Base-by-base conservation (phyloP, 805 yeast species). In the Yarrowia sp. region DNA sequence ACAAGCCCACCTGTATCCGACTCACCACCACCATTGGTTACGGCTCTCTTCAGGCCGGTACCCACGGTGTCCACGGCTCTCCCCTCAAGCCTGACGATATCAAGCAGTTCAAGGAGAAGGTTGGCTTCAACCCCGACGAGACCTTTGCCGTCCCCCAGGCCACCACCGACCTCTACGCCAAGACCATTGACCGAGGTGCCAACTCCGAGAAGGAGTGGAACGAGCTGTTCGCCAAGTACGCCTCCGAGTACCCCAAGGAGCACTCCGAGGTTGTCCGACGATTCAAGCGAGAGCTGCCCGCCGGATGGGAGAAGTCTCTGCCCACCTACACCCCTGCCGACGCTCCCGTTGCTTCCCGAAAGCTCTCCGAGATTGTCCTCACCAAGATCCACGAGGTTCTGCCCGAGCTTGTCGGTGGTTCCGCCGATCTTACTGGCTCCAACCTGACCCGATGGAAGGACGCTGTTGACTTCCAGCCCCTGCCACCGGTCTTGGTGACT, bases 291-390 rank as follows among this genome's bases (percentile, higher is more conserved):
- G 69, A 73, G 52, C 64, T 75, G 97, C 99, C 78, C 56, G 84
- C 76, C 48, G 86, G 83, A 73, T 92, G 98, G 97, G 87, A 83
- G 73, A 77, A 84, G 72, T 73, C 78, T 66, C 84, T 93, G 74
- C 99, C 99, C 72, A 76, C 80, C 46, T 95, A 87, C 85, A 85
- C 87, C 63, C 82, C 96, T 66, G 71, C 75, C 35, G 99, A 93
- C 80, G 78, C 82, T 71, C 87, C 71, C 44, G 74, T 73, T 9
- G 70, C 77, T n/a, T 69, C 74, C 12, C 69, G 75, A 66, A 72
- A 70, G 46, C 70, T 74, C 11, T 68, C 71, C 61, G 76, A 74
- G 19, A 62, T 73, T 52, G 75, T 71, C 2, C 70, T 76, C 67
- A 74, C 71, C 33, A 73, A 73, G 46, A 43, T 76, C 43, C 73